phyloP scores from a whole-genome alignment of 139 green algal genomes.

The Picochlorum sp. region DNA sequence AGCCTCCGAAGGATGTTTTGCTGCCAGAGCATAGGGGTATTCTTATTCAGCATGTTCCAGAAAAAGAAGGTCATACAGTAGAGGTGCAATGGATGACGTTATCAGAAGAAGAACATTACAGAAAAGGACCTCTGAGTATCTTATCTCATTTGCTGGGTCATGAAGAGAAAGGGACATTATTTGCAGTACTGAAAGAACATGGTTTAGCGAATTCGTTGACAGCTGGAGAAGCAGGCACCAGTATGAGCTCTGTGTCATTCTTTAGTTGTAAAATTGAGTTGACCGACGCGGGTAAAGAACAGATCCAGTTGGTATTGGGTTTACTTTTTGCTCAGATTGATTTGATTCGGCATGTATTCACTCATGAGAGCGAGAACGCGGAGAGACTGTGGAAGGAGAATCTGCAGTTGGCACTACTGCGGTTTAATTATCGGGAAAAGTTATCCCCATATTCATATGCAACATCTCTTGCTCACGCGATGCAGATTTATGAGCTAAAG shows the following conservation, averaged over 20 bases:
- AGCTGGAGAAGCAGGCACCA: conserved; percentile 51
- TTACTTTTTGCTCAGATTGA: conserved; percentile 55
- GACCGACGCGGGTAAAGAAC: conserved; percentile 47
- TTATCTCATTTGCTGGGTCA: conserved; percentile 76
- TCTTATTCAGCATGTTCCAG: conserved; percentile 58
- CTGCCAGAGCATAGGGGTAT: conserved; percentile 8
- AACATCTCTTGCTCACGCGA: conserved; percentile 44
- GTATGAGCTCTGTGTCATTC: conserved; percentile 14
- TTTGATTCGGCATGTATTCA: conserved; percentile 23
- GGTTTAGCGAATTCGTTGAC: conserved; percentile 55
- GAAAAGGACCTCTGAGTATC: conserved; percentile 54
- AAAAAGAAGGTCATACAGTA: conserved; percentile 64
- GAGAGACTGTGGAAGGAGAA: conserved; percentile 35
- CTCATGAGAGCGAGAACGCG: conserved; percentile 20
- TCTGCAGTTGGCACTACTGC: conserved; percentile 34
- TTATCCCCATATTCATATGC: conserved; percentile 46
- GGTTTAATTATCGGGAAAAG: conserved; percentile 81
- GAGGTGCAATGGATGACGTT: conserved; percentile 62
- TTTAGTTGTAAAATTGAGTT: conserved; percentile 37
- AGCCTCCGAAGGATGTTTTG: conserved; percentile 21
- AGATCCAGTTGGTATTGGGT: conserved; percentile 38
- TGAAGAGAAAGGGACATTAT: conserved; percentile 74
- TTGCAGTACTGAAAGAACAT: conserved; percentile 68
- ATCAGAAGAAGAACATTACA: conserved; percentile 41
- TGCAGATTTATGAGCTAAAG: conserved; percentile 43